phyloP scores from a whole-genome alignment of 257 asterid species.

The Fraxinus anomala region DNA sequence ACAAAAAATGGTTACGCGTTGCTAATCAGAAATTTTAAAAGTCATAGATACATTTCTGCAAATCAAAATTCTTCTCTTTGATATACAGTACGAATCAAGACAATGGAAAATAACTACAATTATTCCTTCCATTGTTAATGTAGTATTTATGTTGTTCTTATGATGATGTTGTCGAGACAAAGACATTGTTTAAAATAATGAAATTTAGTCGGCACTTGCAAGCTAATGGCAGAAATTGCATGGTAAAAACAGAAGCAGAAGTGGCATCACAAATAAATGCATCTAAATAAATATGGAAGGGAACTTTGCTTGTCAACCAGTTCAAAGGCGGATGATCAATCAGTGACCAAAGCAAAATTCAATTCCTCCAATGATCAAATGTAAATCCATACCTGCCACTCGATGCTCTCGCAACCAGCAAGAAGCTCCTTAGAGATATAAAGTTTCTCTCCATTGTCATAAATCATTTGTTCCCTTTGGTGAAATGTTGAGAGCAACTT shows the following conservation, averaged over 20 bases:
- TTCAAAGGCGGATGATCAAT: slow-evolving; percentile 10
- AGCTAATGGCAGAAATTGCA: slow-evolving; percentile 3
- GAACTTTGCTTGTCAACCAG: slow-evolving; percentile 10
- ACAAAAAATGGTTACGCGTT: slow-evolving; percentile 18
- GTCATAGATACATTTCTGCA: neutral
- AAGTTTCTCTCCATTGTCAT: slow-evolving; percentile 61
- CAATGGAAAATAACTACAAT: neutral
- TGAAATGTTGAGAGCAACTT: slow-evolving; percentile 73
- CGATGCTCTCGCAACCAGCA: slow-evolving; percentile 81
- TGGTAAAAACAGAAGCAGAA: slow-evolving; percentile 2
- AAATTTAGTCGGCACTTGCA: neutral
- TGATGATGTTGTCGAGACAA: slow-evolving; percentile 8
- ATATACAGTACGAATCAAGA: neutral
- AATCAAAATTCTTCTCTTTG: neutral
- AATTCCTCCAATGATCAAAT: slow-evolving; percentile 24
- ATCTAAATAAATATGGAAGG: neutral
- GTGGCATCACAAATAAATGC: slow-evolving; percentile 16
- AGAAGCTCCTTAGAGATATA: slow-evolving; percentile 71
- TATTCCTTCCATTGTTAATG: neutral
- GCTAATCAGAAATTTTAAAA: slow-evolving; percentile 7
- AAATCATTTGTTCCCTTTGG: slow-evolving; percentile 74
- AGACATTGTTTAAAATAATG: slow-evolving; percentile 2
- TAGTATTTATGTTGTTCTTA: slow-evolving; percentile 11
- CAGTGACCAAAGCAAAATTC: neutral
- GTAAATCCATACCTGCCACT: slow-evolving; percentile 80